Evolutionary conservation across 1,284 basidiomycete genomes (phyloP).

Genomic region (Erythrobasidium hasegawianum): DNA sequence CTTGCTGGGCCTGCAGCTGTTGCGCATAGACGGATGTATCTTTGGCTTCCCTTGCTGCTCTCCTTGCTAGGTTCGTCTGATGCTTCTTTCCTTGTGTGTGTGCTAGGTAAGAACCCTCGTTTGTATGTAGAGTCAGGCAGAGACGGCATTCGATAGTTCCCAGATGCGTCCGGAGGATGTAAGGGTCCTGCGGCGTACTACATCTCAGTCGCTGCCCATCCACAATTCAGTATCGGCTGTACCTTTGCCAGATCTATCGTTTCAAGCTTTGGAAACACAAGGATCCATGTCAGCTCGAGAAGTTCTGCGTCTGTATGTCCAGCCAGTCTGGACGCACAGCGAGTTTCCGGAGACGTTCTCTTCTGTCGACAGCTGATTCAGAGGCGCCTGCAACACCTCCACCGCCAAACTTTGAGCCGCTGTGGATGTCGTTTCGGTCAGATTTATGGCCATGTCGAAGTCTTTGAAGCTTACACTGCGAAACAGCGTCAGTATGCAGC

Average conservation of each 20-base stretch:
- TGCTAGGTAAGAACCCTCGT: conserved; percentile 97
- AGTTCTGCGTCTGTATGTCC: conserved; percentile 46
- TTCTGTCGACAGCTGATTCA: conserved; percentile 90
- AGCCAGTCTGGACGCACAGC: no score
- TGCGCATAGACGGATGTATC: conserved; percentile 57
- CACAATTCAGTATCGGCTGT: background rate
- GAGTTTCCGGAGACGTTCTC: conserved; percentile 90
- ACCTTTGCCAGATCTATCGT: conserved; percentile 95
- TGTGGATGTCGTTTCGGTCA: background rate
- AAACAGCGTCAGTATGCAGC: background rate
- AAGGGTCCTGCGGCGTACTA: conserved; percentile 71
- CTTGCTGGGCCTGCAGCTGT: conserved; percentile 74
- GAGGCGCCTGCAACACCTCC: conserved; percentile 82
- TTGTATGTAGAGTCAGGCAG: conserved; percentile 95
- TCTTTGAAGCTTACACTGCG: conserved; percentile 57
- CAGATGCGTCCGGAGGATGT: conserved; percentile 96
- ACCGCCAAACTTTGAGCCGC: conserved; percentile 87
- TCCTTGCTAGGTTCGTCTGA: conserved; percentile 93
- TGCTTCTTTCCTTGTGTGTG: conserved; percentile 99
- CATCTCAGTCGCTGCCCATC: background rate
- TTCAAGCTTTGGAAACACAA: conserved; percentile 55
- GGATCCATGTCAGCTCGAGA: conserved; percentile 11
- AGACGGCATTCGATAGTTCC: conserved; percentile 96
- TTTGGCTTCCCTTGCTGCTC: conserved; percentile 92
- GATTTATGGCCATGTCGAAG: no score